phyloP scores from a whole-genome alignment of 1,284 basidiomycete genomes.

The Apiotrichum sp. region DNA sequence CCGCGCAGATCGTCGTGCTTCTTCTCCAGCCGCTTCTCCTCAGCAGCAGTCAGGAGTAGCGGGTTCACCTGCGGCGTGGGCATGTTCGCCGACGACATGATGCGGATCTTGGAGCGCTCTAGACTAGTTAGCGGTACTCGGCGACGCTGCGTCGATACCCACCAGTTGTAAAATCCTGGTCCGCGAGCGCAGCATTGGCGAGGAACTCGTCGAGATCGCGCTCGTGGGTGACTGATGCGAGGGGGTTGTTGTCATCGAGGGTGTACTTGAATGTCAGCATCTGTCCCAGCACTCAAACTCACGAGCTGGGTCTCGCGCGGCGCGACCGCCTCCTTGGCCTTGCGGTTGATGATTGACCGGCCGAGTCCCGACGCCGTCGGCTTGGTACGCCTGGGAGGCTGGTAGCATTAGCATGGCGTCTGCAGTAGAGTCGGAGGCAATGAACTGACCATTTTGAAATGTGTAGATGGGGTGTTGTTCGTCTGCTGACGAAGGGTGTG shows the following conservation, averaged over 20 bases:
- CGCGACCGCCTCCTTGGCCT: conserved; percentile 70
- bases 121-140: conserved; percentile 1
- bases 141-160: too few species aligned
- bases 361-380: conserved; percentile 62
- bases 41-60: conserved; percentile 74
- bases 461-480: not conserved
- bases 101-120: conserved; percentile 89
- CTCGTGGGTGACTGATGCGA: conserved; percentile 94
- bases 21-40: conserved; percentile 67
- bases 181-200: conserved; percentile 89
- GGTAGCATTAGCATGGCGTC: not conserved
- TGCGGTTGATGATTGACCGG: conserved; percentile 82
- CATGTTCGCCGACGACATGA: conserved; percentile 64
- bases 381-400: conserved; percentile 34
- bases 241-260: conserved; percentile 66
- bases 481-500: not conserved
- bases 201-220: conserved; percentile 93
- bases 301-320: conserved; percentile 69
- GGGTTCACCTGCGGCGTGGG: conserved; percentile 62
- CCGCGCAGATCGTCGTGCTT: conserved; percentile 68
- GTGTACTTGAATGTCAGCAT: conserved; percentile 57
- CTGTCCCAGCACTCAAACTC: conserved; percentile 30
- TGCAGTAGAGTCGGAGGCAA: too few species aligned
- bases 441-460: conserved; percentile 14
- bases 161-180: conserved; percentile 94